These are phyloP conservation scores for Calendula officinalis DNA, from an alignment of 129 eudicot genomes.

Conservation along the genomic window DNA sequence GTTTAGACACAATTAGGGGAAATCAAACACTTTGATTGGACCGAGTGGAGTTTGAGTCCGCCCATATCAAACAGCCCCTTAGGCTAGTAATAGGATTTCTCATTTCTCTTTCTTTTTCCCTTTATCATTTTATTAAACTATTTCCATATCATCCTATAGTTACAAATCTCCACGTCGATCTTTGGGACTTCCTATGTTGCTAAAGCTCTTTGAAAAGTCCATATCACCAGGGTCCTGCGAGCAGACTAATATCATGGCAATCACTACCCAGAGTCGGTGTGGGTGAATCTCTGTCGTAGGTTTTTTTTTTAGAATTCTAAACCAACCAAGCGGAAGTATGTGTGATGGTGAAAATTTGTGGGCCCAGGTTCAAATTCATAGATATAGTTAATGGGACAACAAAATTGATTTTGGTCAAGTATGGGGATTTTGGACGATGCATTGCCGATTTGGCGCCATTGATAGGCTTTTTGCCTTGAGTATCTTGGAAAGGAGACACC, in stretches of 20 bases:
- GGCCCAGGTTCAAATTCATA: conserved; percentile 12
- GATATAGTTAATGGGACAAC: conserved; percentile 32
- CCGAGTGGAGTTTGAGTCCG: too few relatives aligned
- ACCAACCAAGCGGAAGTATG: not conserved
- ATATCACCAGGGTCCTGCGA: too few relatives aligned
- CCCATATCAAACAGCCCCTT: too few relatives aligned
- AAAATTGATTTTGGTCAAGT: conserved; percentile 28
- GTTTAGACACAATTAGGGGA: too few relatives aligned
- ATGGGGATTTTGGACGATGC: conserved; percentile 29
- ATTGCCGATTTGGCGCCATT: not conserved
- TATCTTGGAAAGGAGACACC: conserved; percentile 21
- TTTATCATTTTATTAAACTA: not conserved
- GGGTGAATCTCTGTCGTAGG: too few relatives aligned
- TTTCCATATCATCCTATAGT: not conserved
- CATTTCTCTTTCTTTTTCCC: not conserved
- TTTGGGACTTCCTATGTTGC: not conserved
- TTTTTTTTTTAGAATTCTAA: too few relatives aligned
- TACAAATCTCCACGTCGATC: not conserved
- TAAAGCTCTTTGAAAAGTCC: not conserved
- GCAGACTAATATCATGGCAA: too few relatives aligned
- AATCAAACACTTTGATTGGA: too few relatives aligned
- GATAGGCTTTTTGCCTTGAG: conserved; percentile 10
- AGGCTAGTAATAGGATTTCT: conserved; percentile 12
- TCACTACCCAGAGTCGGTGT: too few relatives aligned
- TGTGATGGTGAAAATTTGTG: conserved; percentile 26